A percentile compares a stretch with the other conserved stretches of the same genome.
These are phyloP conservation scores for Pythium pyrilobum DNA, from an alignment of 352 stramenopile species.

Conservation along the genomic window DNA sequence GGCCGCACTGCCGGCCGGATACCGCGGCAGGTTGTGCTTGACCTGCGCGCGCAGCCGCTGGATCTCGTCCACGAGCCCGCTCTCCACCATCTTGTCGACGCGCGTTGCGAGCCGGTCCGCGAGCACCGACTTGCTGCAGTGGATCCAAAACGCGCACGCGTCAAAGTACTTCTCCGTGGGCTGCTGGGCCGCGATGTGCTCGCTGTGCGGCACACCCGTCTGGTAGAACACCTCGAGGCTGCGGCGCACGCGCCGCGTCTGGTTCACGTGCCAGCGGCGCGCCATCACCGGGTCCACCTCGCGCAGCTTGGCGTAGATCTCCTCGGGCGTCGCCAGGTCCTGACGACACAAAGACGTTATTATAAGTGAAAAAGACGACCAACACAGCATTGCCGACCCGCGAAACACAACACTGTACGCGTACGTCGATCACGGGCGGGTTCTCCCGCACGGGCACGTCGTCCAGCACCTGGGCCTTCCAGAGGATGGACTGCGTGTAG, in stretches of 20 bases:
- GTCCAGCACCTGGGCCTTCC: conserved; percentile 83
- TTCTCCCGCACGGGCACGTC: conserved; percentile 36
- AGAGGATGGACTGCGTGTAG: conserved; percentile 89
- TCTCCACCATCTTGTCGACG: conserved; percentile 77
- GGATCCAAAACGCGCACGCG: conserved; percentile 79
- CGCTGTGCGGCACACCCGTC: conserved; percentile 70
- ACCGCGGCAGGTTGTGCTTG: conserved; percentile 37
- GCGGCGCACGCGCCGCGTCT: conserved; percentile 82
- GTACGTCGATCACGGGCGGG: conserved; percentile 15
- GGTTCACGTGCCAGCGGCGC: conserved; percentile 73
- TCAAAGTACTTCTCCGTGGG: conserved; percentile 68
- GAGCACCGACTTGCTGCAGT: conserved; percentile 64
- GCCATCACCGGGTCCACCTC: conserved; percentile 83
- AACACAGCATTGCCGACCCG: background rate
- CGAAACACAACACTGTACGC: background rate
- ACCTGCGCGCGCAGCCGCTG: conserved; percentile 38
- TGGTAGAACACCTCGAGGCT: conserved; percentile 83
- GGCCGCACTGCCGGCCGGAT: conserved; percentile 9
- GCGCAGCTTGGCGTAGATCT: conserved; percentile 54
- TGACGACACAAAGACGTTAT: background rate
- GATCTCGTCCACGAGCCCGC: conserved; percentile 80
- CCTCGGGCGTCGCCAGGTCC: conserved; percentile 36
- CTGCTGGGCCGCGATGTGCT: conserved; percentile 43
- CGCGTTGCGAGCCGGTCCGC: conserved; percentile 56
- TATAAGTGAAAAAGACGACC: too few species aligned